phyloP scores from a whole-genome alignment of 164 flowering plant genomes.

The Berberis thunbergii region DNA sequence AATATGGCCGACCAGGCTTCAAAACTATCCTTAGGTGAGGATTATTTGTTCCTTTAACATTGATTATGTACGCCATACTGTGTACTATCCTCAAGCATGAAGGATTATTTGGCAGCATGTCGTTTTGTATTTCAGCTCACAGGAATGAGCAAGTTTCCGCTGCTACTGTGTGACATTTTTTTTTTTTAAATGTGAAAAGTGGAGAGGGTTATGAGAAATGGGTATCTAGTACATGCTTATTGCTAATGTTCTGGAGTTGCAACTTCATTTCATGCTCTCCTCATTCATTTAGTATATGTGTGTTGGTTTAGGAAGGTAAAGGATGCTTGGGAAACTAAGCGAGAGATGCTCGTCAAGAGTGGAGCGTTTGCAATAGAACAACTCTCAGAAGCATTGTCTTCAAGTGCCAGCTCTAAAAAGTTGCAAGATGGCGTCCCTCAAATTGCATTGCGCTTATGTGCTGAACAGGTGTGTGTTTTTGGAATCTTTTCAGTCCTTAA shows the following conservation, averaged over 20 bases:
- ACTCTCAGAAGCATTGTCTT: constrained; percentile 77
- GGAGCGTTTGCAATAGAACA: constrained; percentile 81
- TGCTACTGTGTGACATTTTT: too few relatives aligned
- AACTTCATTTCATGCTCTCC: background rate
- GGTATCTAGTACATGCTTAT: background rate
- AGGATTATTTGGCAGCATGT: too few relatives aligned
- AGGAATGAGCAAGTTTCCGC: too few relatives aligned
- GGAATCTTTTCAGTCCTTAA: background rate
- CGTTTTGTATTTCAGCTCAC: too few relatives aligned
- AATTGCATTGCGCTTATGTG: constrained; percentile 47
- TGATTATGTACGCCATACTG: background rate
- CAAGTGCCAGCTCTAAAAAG: constrained; percentile 42
- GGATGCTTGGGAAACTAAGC: constrained; percentile 80
- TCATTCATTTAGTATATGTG: background rate
- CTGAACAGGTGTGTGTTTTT: constrained; percentile 48
- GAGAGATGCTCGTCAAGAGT: constrained; percentile 62
- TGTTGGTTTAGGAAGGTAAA: constrained; percentile 59
- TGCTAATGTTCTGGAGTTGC: background rate
- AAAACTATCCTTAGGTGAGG: constrained; percentile 76
- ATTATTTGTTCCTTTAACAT: background rate
- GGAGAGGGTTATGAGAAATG: too few relatives aligned
- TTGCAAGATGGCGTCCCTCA: constrained; percentile 49
- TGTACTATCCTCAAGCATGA: too few relatives aligned
- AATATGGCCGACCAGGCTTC: constrained; percentile 86
- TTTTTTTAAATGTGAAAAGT: too few relatives aligned